Percentiles rank a stretch among this genome's conserved stretches.
These are phyloP conservation scores for Dendrobium nobile DNA, from an alignment of 106 monocot species.

Conservation along the genomic window DNA sequence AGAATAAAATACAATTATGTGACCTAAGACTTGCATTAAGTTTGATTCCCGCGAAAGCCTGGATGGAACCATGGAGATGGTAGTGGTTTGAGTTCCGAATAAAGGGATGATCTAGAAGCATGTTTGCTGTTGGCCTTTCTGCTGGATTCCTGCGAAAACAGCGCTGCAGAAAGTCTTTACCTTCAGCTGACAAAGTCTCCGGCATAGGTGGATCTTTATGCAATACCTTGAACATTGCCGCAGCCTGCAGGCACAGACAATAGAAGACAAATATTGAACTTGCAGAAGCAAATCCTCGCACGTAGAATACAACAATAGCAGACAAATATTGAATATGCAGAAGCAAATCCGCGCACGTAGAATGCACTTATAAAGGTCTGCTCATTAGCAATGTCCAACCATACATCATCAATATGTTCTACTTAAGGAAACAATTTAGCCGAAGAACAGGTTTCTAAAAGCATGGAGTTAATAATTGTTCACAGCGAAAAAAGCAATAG, in stretches of 20 bases:
- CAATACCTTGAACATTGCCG: slow-evolving; percentile 88
- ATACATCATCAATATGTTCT: too few relatives aligned
- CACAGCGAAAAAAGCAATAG: too few relatives aligned
- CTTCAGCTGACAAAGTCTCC: slow-evolving; percentile 64
- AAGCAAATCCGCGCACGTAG: not conserved
- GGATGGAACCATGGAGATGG: slow-evolving; percentile 43
- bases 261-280: not conserved
- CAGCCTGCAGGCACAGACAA: slow-evolving; percentile 36
- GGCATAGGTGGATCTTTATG: slow-evolving; percentile 69
- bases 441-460: too few relatives aligned
- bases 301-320: not conserved
- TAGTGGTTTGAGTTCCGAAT: slow-evolving; percentile 43
- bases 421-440: too few relatives aligned
- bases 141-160: slow-evolving; percentile 84
- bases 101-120: slow-evolving; percentile 76
- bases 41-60: slow-evolving; percentile 50
- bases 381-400: too few relatives aligned
- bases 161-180: slow-evolving; percentile 60
- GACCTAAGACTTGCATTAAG: slow-evolving; percentile 23
- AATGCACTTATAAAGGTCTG: too few relatives aligned
- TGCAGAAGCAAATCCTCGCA: not conserved
- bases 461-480: too few relatives aligned
- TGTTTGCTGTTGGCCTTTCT: slow-evolving; percentile 65
- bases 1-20: not conserved
- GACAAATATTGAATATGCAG: not conserved